Evolutionary conservation across 2,329 filamentous ascomycete genomes (phyloP).

Genomic region (Zymoseptoria passerinii): DNA sequence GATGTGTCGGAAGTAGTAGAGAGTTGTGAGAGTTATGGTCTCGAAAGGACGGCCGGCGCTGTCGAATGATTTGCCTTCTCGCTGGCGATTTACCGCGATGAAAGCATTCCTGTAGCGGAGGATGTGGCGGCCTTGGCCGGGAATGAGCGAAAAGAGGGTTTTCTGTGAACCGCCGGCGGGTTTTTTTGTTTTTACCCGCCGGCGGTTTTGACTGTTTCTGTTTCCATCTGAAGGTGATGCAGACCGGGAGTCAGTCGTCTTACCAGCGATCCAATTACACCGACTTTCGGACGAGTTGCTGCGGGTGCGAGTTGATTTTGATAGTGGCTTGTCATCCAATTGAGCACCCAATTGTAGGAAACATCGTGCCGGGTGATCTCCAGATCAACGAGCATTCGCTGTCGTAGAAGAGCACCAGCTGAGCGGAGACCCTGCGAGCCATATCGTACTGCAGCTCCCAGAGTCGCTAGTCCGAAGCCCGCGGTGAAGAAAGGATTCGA

Average conservation of each 20-base stretch:
- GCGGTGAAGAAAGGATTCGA: conserved; percentile 48
- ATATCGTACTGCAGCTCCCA: conserved; percentile 74
- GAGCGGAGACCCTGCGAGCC: conserved; percentile 68
- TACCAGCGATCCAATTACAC: conserved; percentile 47
- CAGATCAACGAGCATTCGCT: conserved; percentile 84
- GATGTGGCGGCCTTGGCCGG: conserved; percentile 82
- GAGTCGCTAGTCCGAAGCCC: conserved; percentile 78
- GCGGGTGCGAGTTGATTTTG: conserved; percentile 34
- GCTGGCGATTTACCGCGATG: conserved; percentile 77
- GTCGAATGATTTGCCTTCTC: conserved; percentile 68
- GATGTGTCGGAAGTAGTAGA: conserved; percentile 80
- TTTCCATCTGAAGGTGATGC: conserved; percentile 58
- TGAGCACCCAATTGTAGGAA: conserved; percentile 86
- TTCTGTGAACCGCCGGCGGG: conserved; percentile 59
- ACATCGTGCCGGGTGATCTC: conserved; percentile 93
- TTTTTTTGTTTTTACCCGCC: too few relatives aligned
- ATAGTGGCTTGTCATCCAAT: conserved; percentile 71
- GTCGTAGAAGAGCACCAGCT: conserved; percentile 65
- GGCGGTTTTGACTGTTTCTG: conserved; percentile 52
- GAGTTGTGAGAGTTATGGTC: conserved; percentile 81
- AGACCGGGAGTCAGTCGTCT: conserved; percentile 51
- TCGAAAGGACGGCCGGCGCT: conserved; percentile 87
- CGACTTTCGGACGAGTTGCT: conserved; percentile 21
- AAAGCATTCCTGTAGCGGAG: conserved; percentile 81
- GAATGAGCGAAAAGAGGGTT: conserved; percentile 80